phyloP scores from a whole-genome alignment of 1,139 yeast genomes.

The Pneumocystis sp. region DNA sequence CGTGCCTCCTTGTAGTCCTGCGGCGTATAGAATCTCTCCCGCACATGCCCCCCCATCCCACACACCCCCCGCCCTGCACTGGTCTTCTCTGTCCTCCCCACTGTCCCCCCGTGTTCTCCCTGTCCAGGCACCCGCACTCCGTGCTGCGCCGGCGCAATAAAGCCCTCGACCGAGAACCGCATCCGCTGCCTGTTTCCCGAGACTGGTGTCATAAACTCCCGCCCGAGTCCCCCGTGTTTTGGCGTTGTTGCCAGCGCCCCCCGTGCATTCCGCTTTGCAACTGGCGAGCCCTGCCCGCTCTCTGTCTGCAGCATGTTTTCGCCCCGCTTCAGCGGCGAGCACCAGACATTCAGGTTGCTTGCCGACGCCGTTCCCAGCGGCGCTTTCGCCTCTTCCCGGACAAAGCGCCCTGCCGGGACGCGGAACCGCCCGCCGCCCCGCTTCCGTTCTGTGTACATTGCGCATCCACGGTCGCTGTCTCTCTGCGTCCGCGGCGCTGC shows the following conservation, averaged over 20 bases:
- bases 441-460: neutral
- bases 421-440: neutral
- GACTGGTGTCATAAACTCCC: slow-evolving; percentile 6
- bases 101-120: too few relatives aligned
- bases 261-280: slow-evolving; percentile 12
- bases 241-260: slow-evolving; percentile 1
- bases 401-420: neutral
- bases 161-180: slow-evolving; percentile 16
- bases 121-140: too few relatives aligned
- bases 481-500: too few relatives aligned
- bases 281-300: slow-evolving; percentile 21
- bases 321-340: slow-evolving; percentile 25
- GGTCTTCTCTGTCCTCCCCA: too few relatives aligned
- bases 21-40: slow-evolving; percentile 25
- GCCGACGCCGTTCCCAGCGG: slow-evolving; percentile 6
- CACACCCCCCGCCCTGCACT: too few relatives aligned
- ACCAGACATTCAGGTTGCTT: slow-evolving; percentile 3
- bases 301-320: slow-evolving; percentile 29
- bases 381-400: neutral
- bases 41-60: neutral
- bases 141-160: slow-evolving; percentile 9
- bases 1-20: slow-evolving; percentile 58
- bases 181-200: slow-evolving; percentile 13
- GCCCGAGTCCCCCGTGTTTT: neutral
- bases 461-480: neutral